Conservation (phyloP, 2,329 filamentous ascomycete species). For the Talaromyces piceae region DNA sequence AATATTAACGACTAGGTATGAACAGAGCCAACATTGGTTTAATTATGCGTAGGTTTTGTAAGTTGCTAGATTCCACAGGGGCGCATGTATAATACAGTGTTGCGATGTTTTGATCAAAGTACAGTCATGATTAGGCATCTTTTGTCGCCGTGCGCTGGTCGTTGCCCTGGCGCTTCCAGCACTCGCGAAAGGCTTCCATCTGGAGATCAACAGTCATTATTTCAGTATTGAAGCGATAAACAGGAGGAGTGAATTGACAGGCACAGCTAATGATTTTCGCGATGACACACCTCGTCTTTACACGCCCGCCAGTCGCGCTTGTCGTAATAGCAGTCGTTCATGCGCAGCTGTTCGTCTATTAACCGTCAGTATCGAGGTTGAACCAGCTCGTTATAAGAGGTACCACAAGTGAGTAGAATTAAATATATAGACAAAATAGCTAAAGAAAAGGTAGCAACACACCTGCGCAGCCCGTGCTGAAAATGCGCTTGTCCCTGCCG, state of each 20-base stretch:
- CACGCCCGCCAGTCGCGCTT: constrained; percentile 95
- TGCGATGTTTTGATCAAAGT: too few species aligned
- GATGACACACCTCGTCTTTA: constrained; percentile 72
- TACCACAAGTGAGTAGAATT: too few species aligned
- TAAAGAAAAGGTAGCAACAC: too few species aligned
- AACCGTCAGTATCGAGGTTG: constrained; percentile 5
- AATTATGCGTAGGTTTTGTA: too few species aligned
- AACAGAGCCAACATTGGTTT: too few species aligned
- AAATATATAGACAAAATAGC: too few species aligned
- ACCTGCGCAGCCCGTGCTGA: constrained; percentile 92
- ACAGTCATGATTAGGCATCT: constrained; percentile 44
- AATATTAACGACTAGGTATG: not conserved
- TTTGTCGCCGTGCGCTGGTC: constrained; percentile 72
- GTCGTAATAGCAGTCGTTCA: constrained; percentile 94
- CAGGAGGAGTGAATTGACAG: not conserved
- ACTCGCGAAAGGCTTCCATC: constrained; percentile 85
- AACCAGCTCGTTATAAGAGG: too few species aligned
- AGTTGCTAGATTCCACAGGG: too few species aligned
- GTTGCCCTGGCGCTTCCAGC: constrained; percentile 88
- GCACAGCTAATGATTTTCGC: not conserved
- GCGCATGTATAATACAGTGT: too few species aligned
- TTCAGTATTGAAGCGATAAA: not conserved
- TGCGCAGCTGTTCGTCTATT: constrained; percentile 64
- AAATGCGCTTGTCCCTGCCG: constrained; percentile 90
- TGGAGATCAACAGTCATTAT: constrained; percentile 33